Base-by-base conservation (phyloP, 805 yeast species). In the Myxozyma vanderwaltii region DNA sequence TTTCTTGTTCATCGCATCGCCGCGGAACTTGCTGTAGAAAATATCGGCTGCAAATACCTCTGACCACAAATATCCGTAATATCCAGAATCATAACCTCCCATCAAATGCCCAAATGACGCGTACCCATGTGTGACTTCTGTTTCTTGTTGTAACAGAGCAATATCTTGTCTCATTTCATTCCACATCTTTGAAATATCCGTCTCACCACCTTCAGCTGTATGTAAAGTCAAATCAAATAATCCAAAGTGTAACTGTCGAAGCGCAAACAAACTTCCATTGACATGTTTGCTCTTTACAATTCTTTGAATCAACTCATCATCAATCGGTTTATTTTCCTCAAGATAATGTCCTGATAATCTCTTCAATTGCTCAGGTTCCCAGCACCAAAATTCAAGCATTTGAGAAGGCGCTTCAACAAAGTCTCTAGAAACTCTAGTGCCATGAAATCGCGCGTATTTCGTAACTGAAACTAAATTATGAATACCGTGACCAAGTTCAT, bases 331-430 rank as follows among this genome's bases (percentile, higher is more conserved):
- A 26, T 83, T 82, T 2, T 85, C 77, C 54, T 80, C 75, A 40
- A 72, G 52, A 71, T 86, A 88, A 72, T 89, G 96, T 21, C 81
- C 77, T 0, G 92, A 85, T 54, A 89, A 74, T 8, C 71, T 69
- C 66, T 77, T 79, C 64, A 89, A 76, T 72, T 84, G 85, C 40
- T 78, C 75, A 54, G 79, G 79, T 54, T 85, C 81, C 96, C 96
- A 89, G 39, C 91, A 86, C 89, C 94, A 89, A 72, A 83, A 87
- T 73, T 89, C 96, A 67, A 89, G 77, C 85, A 89, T 82, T 75
- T 89, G 96, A 1, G 96, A 89, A 27, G 96, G 96, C 59, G 92
- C 89, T 74, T 89, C 96, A 51, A 89, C 96, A 74, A 89, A 89
- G 74, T 89, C 96, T 81, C 94, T 80, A 39, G 87, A 83, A 46